phyloP scores from a whole-genome alignment of 1,139 yeast genomes.

The Sugiyamaella castrensis region DNA sequence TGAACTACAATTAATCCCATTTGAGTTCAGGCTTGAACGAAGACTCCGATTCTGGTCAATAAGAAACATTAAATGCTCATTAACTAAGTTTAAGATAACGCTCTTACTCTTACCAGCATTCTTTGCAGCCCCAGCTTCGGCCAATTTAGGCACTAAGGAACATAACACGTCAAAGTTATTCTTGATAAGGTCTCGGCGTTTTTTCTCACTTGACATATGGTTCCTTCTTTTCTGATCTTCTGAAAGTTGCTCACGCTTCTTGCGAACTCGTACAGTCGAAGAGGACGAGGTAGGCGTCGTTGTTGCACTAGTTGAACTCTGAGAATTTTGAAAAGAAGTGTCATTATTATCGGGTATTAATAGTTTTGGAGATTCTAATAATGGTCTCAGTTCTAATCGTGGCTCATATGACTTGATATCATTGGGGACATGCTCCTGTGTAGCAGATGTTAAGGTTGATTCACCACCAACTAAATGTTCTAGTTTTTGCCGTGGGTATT shows the following conservation, averaged over 20 bases:
- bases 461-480: neutral
- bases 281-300: too few relatives aligned
- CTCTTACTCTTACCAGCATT: conserved; percentile 42
- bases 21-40: conserved; percentile 18
- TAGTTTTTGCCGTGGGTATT: conserved; percentile 8
- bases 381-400: too few relatives aligned
- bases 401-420: too few relatives aligned
- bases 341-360: too few relatives aligned
- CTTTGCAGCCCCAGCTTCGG: conserved; percentile 24
- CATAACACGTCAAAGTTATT: conserved; percentile 40
- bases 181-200: conserved; percentile 69
- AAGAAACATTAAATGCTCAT: conserved; percentile 32
- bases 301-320: too few relatives aligned
- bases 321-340: too few relatives aligned
- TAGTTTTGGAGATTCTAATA: too few relatives aligned
- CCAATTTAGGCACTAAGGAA: conserved; percentile 37
- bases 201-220: conserved; percentile 74
- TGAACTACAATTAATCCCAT: conserved; percentile 8
- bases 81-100: conserved; percentile 37
- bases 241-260: conserved; percentile 47
- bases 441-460: too few relatives aligned
- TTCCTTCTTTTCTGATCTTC: conserved; percentile 67
- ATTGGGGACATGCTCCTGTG: too few relatives aligned
- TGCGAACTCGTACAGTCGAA: neutral
- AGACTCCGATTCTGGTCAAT: conserved; percentile 30